Conservation (phyloP, 495 filamentous ascomycete species). For the Penicillium argentinense region DNA sequence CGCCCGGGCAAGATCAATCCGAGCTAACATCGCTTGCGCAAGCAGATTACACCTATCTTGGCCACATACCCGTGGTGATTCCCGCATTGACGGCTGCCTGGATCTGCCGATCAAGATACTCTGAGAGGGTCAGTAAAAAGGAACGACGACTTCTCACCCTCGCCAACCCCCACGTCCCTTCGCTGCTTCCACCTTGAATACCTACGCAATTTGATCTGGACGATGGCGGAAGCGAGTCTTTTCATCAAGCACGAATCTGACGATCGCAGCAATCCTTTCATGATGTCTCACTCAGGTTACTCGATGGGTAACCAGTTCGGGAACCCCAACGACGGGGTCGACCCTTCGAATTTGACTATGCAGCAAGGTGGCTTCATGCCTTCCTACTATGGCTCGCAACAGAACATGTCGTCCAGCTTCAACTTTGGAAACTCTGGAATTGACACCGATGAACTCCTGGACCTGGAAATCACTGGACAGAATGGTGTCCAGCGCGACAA, state of each 20-base stretch:
- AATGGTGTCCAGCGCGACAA: conserved; percentile 40
- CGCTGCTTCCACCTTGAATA: conserved; percentile 1
- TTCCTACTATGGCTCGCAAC: conserved; percentile 48
- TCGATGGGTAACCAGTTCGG: conserved; percentile 69
- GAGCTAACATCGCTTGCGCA: conserved; percentile 9
- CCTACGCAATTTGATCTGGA: conserved; percentile 14
- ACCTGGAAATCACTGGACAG: conserved; percentile 50
- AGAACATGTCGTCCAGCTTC: conserved; percentile 52
- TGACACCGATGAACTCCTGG: conserved; percentile 53
- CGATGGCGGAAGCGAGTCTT: conserved; percentile 51
- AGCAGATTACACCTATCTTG: conserved; percentile 7
- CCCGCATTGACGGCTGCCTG: conserved; percentile 11
- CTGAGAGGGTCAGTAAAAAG: conserved; percentile 28
- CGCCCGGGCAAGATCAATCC: conserved; percentile 1
- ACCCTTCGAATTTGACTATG: conserved; percentile 86
- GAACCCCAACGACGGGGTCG: conserved; percentile 63
- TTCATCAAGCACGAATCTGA: conserved; percentile 80
- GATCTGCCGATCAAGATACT: conserved; percentile 6
- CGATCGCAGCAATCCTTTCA: conserved; percentile 57
- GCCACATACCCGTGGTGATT: conserved; percentile 4
- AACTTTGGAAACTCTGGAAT: conserved; percentile 56
- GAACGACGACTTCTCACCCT: conserved; percentile 21
- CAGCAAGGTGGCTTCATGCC: conserved; percentile 52
- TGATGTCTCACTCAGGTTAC: conserved; percentile 59
- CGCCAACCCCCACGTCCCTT: conserved; percentile 16